Conservation (phyloP, 768 basidiomycete species). For the Tylopilus plumbeoviolaceoides region DNA sequence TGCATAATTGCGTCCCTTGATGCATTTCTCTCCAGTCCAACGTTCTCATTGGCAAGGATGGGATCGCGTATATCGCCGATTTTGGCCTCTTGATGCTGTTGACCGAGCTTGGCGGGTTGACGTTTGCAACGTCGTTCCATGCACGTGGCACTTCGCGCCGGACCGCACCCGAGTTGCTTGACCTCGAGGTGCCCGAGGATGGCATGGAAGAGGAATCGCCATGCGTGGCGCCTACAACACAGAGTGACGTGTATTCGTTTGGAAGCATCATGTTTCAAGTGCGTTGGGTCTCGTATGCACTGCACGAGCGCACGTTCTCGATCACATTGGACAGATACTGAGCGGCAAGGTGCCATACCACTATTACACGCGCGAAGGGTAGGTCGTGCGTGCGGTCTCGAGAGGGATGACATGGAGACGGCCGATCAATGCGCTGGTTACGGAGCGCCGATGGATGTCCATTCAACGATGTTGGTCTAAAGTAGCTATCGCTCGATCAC, state of each 20-base stretch:
- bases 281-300: neutral
- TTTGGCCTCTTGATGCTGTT: constrained; percentile 36
- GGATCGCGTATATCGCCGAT: constrained; percentile 39
- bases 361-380: constrained; percentile 7
- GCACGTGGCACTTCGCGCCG: constrained; percentile 13
- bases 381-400: constrained; percentile 11
- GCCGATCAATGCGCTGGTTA: neutral
- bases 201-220: neutral
- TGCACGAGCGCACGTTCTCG: neutral
- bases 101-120: constrained; percentile 4
- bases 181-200: neutral
- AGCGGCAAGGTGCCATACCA: constrained; percentile 14
- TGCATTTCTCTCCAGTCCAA: constrained; percentile 32
- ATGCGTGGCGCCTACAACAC: neutral
- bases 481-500: constrained; percentile 17
- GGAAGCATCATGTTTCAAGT: constrained; percentile 22
- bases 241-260: constrained; percentile 20
- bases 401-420: neutral
- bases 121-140: constrained; percentile 18
- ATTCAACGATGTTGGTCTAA: constrained; percentile 20
- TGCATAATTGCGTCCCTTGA: neutral
- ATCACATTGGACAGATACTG: constrained; percentile 1
- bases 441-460: constrained; percentile 9
- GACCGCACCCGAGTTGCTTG: constrained; percentile 18
- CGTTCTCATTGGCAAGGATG: constrained; percentile 35